Evolutionary conservation across 495 filamentous ascomycete species (phyloP).

Genomic region (Cercophora samala): DNA sequence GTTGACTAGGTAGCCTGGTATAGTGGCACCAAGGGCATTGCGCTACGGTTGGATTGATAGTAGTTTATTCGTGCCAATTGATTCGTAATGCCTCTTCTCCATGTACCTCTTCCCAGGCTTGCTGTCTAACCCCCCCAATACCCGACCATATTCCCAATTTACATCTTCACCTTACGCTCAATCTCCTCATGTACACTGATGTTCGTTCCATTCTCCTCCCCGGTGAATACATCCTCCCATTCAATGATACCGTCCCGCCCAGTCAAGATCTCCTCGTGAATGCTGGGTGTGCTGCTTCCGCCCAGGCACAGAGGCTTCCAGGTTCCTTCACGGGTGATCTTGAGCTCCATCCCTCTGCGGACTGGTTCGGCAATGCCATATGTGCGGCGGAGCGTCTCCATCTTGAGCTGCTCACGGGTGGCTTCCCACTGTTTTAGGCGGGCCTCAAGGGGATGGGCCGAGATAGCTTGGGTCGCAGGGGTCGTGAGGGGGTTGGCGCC

Average conservation of each 20-base stretch:
- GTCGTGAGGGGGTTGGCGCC: conserved; percentile 50
- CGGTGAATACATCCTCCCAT: conserved; percentile 90
- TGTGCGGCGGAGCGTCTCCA: conserved; percentile 76
- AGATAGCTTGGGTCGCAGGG: conserved; percentile 42
- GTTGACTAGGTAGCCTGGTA: no score
- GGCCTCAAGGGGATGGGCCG: conserved; percentile 84
- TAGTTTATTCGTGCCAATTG: not conserved
- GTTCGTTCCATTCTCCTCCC: conserved; percentile 63
- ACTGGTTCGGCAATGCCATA: conserved; percentile 94
- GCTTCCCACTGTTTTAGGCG: conserved; percentile 78
- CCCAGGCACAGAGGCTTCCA: conserved; percentile 51
- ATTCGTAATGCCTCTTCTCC: not conserved
- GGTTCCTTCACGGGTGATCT: conserved; percentile 61
- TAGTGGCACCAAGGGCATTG: no score
- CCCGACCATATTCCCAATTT: not conserved
- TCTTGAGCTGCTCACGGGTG: conserved; percentile 82
- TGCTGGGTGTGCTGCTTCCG: conserved; percentile 36
- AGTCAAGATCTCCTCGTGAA: conserved; percentile 77
- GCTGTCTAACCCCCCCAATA: not conserved
- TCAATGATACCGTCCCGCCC: conserved; percentile 70
- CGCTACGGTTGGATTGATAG: no score
- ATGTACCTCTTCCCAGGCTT: not conserved
- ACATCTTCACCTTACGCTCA: conserved; percentile 72
- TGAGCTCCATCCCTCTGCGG: conserved; percentile 90
- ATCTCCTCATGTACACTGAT: conserved; percentile 85